Evolutionary conservation across 192 early-diverging fungal genomes (phyloP).

Genomic region (Umbelopsis sp.): DNA sequence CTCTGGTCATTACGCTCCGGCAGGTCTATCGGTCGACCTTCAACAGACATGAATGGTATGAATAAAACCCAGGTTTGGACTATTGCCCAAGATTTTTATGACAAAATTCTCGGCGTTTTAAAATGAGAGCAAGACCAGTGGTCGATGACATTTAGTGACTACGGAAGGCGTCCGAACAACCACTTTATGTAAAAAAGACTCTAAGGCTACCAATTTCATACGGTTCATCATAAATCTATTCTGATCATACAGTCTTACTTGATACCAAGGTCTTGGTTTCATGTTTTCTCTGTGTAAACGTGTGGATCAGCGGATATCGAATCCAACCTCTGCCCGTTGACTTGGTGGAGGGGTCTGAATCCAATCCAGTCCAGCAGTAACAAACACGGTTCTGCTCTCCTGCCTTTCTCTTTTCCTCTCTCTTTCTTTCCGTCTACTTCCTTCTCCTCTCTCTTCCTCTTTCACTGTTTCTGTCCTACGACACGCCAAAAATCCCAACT

Average conservation of each 20-base stretch:
- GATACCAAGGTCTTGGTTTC: too few relatives aligned
- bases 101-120: neutral
- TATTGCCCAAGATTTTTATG: neutral
- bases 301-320: constrained; percentile 11
- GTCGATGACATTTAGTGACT: neutral
- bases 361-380: constrained; percentile 11
- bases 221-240: too few relatives aligned
- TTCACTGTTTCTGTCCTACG: neutral
- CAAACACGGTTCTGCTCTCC: constrained; percentile 22
- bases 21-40: constrained; percentile 12
- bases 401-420: constrained; percentile 12
- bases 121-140: neutral
- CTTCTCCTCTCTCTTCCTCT: neutral
- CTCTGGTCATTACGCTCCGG: constrained; percentile 18
- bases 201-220: too few relatives aligned
- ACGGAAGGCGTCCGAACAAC: neutral
- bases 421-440: neutral
- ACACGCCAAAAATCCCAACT: neutral
- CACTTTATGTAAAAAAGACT: neutral
- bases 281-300: too few relatives aligned
- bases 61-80: neutral
- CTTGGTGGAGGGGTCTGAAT: neutral
- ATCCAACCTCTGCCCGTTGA: constrained; percentile 1
- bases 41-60: constrained; percentile 6
- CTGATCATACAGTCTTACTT: too few relatives aligned